phyloP scores from a whole-genome alignment of 257 asterid genomes.

The Primulina tabacum region DNA sequence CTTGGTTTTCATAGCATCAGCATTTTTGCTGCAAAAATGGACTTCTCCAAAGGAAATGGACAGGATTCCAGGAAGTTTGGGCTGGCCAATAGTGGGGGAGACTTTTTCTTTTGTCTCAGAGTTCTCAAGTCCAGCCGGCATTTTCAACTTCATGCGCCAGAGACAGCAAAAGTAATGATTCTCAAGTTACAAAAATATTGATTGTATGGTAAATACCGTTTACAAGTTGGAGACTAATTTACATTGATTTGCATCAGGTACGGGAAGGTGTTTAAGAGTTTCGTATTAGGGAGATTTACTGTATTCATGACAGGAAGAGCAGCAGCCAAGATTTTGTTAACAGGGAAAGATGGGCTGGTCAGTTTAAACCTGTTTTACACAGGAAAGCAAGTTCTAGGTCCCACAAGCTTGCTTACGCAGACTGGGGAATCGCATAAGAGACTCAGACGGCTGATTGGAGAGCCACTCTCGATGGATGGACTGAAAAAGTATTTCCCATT shows the following conservation, averaged over 20 bases:
- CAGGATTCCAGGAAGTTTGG: conserved; percentile 67
- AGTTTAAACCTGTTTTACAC: conserved; percentile 77
- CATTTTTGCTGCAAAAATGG: conserved; percentile 38
- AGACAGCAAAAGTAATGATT: conserved; percentile 58
- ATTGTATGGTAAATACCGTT: neutral
- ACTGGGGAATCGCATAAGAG: conserved; percentile 75
- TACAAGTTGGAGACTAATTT: neutral
- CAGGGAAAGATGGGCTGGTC: conserved; percentile 86
- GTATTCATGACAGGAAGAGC: conserved; percentile 81
- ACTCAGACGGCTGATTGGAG: conserved; percentile 63
- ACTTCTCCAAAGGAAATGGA: conserved; percentile 56
- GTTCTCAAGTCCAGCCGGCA: conserved; percentile 65
- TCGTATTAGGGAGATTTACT: conserved; percentile 65
- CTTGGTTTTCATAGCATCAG: conserved; percentile 33
- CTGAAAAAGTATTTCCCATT: conserved; percentile 69
- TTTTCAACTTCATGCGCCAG: conserved; percentile 68
- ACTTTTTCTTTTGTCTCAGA: conserved; percentile 62
- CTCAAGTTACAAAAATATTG: neutral
- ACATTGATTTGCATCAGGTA: conserved; percentile 37
- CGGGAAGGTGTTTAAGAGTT: conserved; percentile 90
- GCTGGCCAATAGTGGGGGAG: conserved; percentile 88
- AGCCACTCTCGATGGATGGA: conserved; percentile 71
- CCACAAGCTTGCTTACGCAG: conserved; percentile 78
- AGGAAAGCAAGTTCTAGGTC: conserved; percentile 83
- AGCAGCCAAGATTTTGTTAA: conserved; percentile 66